A percentile compares a stretch with the other conserved stretches of the same genome.
phyloP scores from a whole-genome alignment of 192 early-diverging fungal genomes.

The Funneliformis geosporum region DNA sequence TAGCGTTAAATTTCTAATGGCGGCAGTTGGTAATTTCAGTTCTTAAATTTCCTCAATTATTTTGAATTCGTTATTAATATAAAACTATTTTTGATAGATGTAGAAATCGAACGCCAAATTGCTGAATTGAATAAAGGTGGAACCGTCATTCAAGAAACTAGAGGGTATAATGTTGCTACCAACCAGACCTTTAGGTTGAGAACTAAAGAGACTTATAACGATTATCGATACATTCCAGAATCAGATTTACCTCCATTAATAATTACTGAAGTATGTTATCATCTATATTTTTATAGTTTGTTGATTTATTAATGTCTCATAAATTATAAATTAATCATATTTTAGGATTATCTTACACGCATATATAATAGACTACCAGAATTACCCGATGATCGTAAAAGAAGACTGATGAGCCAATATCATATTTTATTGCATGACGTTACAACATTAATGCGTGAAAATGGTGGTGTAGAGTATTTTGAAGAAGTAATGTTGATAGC shows the following conservation, averaged over 20 bases:
- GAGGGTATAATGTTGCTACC: conserved; percentile 70
- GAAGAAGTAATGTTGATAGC: conserved; percentile 53
- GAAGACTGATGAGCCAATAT: conserved; percentile 62
- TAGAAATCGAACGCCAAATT: conserved; percentile 82
- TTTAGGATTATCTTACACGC: conserved; percentile 47
- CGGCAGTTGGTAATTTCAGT: conserved; percentile 59
- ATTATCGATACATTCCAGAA: conserved; percentile 91
- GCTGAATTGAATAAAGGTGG: conserved; percentile 54
- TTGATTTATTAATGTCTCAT: neutral
- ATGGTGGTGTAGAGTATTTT: conserved; percentile 75
- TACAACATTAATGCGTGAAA: conserved; percentile 68
- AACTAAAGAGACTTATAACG: conserved; percentile 81
- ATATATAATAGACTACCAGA: conserved; percentile 63
- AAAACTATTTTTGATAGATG: conserved; percentile 49
- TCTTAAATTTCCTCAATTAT: neutral
- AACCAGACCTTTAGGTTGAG: conserved; percentile 69
- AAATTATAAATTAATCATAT: conserved; percentile 8
- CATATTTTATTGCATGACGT: conserved; percentile 58
- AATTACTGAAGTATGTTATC: conserved; percentile 40
- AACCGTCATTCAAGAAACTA: conserved; percentile 70
- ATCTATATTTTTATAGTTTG: neutral
- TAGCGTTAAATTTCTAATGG: conserved; percentile 65
- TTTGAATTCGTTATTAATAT: neutral
- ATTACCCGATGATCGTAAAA: conserved; percentile 64
- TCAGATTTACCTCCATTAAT: conserved; percentile 65